Base-by-base conservation (phyloP, 2,329 filamentous ascomycete genomes). In the Allantophomopsis cytisporea region DNA sequence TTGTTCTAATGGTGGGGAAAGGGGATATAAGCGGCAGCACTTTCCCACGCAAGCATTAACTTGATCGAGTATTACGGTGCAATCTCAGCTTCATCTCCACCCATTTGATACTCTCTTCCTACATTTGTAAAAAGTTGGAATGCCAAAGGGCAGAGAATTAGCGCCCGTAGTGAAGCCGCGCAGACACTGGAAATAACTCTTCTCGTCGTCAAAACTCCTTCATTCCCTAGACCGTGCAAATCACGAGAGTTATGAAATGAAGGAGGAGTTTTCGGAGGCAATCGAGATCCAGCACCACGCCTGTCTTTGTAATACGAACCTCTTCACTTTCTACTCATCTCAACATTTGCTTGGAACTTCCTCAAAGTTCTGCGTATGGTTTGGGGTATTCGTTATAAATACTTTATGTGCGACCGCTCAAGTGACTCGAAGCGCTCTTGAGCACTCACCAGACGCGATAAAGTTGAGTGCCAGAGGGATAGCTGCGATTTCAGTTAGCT, bases 21-120 rank as follows among this genome's bases (percentile, higher is more conserved):
- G 57, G 53, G 50, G 55, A 58, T 60, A 58, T 64, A 62, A 85
- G 83, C 83, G 83, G 83, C 83, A 88, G 82, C 83, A 89, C 84
- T 88, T 89, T 83, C 84, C 80, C 84, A 89, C 84, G 84, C 84
- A 91, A 91, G 84, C 81, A 87, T 89, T 91, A 89, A 84, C 84
- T 91, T 91, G 84, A 84, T 91, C 84, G 83, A 89, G 83, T 89
- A 79, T 65, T 69, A 88, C 84, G 83, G 84, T 91, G 76, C 81
- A 79, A 80, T 89, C 84, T 91, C 84, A 89, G 84, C 84, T 75
- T 87, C 73, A 66, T 74, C 55, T 18, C 14, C 33, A 23, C 41
- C 46, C 48, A 38, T 35, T 45, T 21, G 28, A 44, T 43, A 36
- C 45, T 36, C 51, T 54, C 47, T 51, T 48, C 51, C 37, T 38